A percentile compares a stretch with the other conserved stretches of the same genome.
Conservation (phyloP, 352 stramenopile genomes). For the Pythium vanterpoolii region DNA sequence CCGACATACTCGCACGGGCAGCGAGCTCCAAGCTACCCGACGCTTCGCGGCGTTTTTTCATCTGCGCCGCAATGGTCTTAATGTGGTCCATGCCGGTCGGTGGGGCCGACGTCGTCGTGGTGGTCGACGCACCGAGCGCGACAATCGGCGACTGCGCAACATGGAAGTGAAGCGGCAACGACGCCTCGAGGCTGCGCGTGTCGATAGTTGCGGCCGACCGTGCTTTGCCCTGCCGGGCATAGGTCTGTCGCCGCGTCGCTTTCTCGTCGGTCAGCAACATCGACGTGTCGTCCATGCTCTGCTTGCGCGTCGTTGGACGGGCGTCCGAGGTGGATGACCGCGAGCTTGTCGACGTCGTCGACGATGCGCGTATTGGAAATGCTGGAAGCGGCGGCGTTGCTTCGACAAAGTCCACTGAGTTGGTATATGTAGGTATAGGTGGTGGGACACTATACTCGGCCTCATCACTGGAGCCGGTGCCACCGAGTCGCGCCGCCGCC, state of each 20-base stretch:
- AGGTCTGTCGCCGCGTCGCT: conserved; percentile 18
- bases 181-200: conserved; percentile 26
- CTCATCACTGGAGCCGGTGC: conserved; percentile 35
- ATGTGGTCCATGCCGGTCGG: conserved; percentile 52
- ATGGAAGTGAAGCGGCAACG: conserved; percentile 1
- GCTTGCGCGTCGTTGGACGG: conserved; percentile 1
- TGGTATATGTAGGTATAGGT: background rate
- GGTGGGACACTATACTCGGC: background rate
- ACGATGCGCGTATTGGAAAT: background rate
- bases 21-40: conserved; percentile 2
- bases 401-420: background rate
- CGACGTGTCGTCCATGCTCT: conserved; percentile 24
- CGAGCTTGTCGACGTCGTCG: conserved; percentile 2
- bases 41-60: conserved; percentile 62
- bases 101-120: background rate
- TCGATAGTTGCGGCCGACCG: conserved; percentile 63
- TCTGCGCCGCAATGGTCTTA: conserved; percentile 63
- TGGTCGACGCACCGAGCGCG: background rate
- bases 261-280: conserved; percentile 8
- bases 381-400: background rate
- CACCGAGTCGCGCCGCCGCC: conserved; percentile 51
- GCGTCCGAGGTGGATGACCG: conserved; percentile 1
- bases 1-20: conserved; percentile 5
- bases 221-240: conserved; percentile 42
- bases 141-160: conserved; percentile 17